Percentiles rank a stretch among this genome's conserved stretches.
phyloP scores from a whole-genome alignment of 805 yeast genomes.

The Candida awuae region DNA sequence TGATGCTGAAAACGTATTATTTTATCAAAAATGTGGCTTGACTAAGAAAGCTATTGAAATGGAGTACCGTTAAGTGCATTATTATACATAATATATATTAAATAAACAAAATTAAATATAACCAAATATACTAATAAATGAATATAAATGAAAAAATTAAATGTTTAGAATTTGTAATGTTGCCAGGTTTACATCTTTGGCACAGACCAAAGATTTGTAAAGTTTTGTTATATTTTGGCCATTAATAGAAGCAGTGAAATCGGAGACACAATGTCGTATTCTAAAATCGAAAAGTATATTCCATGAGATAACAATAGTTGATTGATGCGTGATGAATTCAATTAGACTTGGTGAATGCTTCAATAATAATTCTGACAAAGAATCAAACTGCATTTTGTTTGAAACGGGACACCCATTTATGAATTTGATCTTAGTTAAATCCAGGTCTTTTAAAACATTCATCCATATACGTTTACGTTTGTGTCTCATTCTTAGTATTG shows the following conservation, averaged over 20 bases:
- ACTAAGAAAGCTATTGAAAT: constrained; percentile 59
- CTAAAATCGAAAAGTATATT: not conserved
- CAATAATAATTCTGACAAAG: not conserved
- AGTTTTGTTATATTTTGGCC: constrained; percentile 10
- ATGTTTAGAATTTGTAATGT: constrained; percentile 5
- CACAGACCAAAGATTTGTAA: constrained; percentile 3
- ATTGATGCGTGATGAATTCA: not conserved
- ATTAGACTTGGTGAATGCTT: constrained; percentile 2
- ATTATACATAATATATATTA: not conserved
- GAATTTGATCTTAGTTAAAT: not conserved
- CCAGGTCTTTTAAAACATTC: not conserved
- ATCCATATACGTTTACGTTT: constrained; percentile 4
- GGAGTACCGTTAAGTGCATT: constrained; percentile 38
- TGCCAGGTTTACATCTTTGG: constrained; percentile 7
- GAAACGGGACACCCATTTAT: not conserved
- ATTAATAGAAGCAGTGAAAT: constrained; percentile 6
- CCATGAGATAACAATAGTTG: constrained; percentile 2
- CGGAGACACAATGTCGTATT: constrained; percentile 4
- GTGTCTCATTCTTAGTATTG: constrained; percentile 7
- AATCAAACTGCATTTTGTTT: not conserved
- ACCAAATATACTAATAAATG: too few species aligned
- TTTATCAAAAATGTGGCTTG: constrained; percentile 85
- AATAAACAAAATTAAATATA: too few species aligned
- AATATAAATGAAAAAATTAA: constrained; percentile 1
- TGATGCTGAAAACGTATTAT: constrained; percentile 68